Percentiles rank a stretch among this genome's conserved stretches.
phyloP scores from a whole-genome alignment of 129 eudicot species.

The Pittosporum tobira region DNA sequence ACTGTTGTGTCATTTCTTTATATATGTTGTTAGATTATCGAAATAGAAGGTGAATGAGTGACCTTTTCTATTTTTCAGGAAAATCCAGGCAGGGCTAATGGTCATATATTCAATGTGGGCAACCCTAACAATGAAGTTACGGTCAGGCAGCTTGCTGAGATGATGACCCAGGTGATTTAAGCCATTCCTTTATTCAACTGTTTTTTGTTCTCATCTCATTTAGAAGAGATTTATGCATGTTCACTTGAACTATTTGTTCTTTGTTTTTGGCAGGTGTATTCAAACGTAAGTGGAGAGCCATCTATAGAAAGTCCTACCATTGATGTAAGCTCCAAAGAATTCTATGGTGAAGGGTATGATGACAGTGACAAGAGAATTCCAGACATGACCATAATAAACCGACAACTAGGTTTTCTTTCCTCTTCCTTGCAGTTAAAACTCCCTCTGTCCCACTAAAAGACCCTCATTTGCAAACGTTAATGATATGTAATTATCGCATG shows the following conservation, averaged over 20 bases:
- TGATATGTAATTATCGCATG: no score
- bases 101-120: constrained; percentile 94
- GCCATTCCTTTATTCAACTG: not conserved
- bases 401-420: constrained; percentile 56
- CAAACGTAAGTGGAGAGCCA: constrained; percentile 86
- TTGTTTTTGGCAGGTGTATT: constrained; percentile 45
- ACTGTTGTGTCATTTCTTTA: not conserved
- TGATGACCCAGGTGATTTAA: constrained; percentile 86
- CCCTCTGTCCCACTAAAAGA: no score
- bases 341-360: constrained; percentile 92
- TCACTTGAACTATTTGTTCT: not conserved
- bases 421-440: not conserved
- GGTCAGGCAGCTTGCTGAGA: constrained; percentile 97
- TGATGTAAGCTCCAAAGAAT: constrained; percentile 90
- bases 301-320: constrained; percentile 66
- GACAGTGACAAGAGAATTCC: constrained; percentile 98
- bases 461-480: no score
- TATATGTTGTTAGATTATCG: not conserved
- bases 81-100: constrained; percentile 95
- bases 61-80: constrained; percentile 40
- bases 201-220: not conserved
- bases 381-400: constrained; percentile 95
- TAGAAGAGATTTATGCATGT: not conserved
- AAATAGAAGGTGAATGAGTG: constrained; percentile 8
- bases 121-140: constrained; percentile 98